Conservation (phyloP, 1,139 yeast genomes). For the Lodderomyces margitis region DNA sequence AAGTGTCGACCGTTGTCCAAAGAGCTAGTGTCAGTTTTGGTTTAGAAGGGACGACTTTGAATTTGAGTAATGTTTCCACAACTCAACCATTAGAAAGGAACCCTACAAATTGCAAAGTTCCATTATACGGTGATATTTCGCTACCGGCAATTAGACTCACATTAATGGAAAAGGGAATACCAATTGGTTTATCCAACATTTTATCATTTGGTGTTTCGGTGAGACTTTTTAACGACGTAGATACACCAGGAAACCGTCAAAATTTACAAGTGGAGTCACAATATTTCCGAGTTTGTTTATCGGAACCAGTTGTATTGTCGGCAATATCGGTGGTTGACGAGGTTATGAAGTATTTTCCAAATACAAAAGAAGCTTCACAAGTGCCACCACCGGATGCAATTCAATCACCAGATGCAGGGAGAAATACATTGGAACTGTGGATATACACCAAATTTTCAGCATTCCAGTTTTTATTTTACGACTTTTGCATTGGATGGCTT, state of each 20-base stretch:
- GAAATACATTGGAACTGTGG: conserved; percentile 45
- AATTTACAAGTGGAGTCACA: conserved; percentile 59
- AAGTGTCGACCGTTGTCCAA: conserved; percentile 32
- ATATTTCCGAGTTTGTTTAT: conserved; percentile 55
- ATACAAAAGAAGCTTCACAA: background rate
- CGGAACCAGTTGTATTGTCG: conserved; percentile 49
- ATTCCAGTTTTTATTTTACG: conserved; percentile 60
- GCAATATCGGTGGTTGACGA: conserved; percentile 26
- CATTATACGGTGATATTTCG: conserved; percentile 36
- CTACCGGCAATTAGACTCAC: conserved; percentile 44
- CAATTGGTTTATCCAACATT: conserved; percentile 45
- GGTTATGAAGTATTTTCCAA: conserved; percentile 8
- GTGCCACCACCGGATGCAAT: conserved; percentile 2
- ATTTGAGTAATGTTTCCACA: conserved; percentile 23
- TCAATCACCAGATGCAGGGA: background rate
- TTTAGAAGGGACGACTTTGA: conserved; percentile 25
- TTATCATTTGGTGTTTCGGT: conserved; percentile 40
- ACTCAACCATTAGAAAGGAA: background rate
- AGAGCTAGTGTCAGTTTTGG: conserved; percentile 36
- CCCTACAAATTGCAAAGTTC: conserved; percentile 16
- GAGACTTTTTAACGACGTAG: conserved; percentile 36
- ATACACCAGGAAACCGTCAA: conserved; percentile 23
- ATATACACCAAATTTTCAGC: conserved; percentile 50
- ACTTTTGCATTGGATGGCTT: conserved; percentile 76
- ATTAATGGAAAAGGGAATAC: conserved; percentile 33